Conservation (phyloP, 208 protist genomes). For the Eutreptiella sp. region DNA sequence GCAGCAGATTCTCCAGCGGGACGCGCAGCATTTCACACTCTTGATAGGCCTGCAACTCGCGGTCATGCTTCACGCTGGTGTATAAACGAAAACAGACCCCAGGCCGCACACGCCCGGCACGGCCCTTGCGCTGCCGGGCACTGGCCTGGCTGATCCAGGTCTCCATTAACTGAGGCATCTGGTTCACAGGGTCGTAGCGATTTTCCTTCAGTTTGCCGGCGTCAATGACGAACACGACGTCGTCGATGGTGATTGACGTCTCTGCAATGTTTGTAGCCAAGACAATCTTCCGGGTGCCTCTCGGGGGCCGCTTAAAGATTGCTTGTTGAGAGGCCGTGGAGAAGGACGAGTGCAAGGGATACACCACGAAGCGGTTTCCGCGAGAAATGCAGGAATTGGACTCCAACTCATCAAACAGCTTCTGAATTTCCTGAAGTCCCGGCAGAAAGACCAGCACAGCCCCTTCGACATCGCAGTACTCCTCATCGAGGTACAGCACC, state of each 20-base stretch:
- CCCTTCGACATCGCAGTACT: constrained; percentile 47
- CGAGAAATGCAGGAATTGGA: constrained; percentile 45
- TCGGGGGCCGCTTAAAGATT: constrained; percentile 76
- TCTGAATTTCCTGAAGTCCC: constrained; percentile 85
- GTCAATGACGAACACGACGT: constrained; percentile 94
- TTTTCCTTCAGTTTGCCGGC: constrained; percentile 85
- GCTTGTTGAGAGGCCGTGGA: constrained; percentile 78
- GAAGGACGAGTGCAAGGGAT: constrained; percentile 86
- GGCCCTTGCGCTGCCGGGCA: constrained; percentile 85
- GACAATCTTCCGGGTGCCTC: constrained; percentile 84
- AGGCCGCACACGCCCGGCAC: constrained; percentile 88
- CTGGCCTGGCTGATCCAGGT: constrained; percentile 86
- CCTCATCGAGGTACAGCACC: constrained; percentile 62
- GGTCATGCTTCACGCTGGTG: constrained; percentile 67
- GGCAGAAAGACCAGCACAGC: constrained; percentile 93
- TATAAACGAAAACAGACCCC: constrained; percentile 91
- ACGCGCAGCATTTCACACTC: constrained; percentile 91
- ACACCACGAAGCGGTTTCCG: constrained; percentile 56
- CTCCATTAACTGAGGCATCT: constrained; percentile 68
- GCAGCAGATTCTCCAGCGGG: constrained; percentile 84
- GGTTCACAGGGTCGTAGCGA: constrained; percentile 69
- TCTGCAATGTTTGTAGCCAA: constrained; percentile 96
- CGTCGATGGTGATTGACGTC: constrained; percentile 96
- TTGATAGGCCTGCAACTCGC: constrained; percentile 67
- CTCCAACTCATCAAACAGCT: constrained; percentile 70